Percentiles rank a stretch among this genome's conserved stretches.
These are phyloP conservation scores for Bolboschoenoplectus hybrid DNA, from an alignment of 202 grass and related monocot species.

Conservation along the genomic window DNA sequence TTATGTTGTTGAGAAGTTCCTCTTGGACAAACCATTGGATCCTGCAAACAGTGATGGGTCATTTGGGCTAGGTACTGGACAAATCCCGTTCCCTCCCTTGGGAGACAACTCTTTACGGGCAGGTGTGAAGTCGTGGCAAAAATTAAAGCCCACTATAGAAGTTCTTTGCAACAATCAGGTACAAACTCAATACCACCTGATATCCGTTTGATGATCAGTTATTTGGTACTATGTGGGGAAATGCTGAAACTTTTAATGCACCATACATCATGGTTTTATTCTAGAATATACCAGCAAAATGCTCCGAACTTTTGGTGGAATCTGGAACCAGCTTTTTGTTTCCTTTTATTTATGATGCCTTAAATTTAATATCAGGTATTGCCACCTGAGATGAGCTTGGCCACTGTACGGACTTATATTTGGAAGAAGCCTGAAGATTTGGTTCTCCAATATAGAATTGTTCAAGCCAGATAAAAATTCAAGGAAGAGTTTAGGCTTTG, in stretches of 20 bases:
- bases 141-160: slow-evolving; percentile 74
- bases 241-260: slow-evolving; percentile 30
- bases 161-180: slow-evolving; percentile 96
- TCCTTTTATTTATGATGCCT: slow-evolving; percentile 21
- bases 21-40: slow-evolving; percentile 79
- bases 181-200: slow-evolving; percentile 31
- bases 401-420: slow-evolving; percentile 79
- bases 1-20: slow-evolving; percentile 88
- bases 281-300: neutral
- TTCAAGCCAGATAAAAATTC: slow-evolving; percentile 54
- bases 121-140: slow-evolving; percentile 75
- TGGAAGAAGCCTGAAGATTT: slow-evolving; percentile 97
- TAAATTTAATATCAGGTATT: slow-evolving; percentile 59
- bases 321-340: slow-evolving; percentile 10
- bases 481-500: neutral
- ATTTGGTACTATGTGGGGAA: slow-evolving; percentile 25
- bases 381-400: slow-evolving; percentile 84
- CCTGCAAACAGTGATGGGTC: slow-evolving; percentile 62
- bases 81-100: slow-evolving; percentile 48
- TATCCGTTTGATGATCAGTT: slow-evolving; percentile 10
- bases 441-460: slow-evolving; percentile 88
- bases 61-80: slow-evolving; percentile 64
- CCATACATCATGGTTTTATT: neutral
- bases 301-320: neutral
- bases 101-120: slow-evolving; percentile 65